Evolutionary conservation across 192 early-diverging fungal genomes (phyloP).

Genomic region (Coemansia sp.): DNA sequence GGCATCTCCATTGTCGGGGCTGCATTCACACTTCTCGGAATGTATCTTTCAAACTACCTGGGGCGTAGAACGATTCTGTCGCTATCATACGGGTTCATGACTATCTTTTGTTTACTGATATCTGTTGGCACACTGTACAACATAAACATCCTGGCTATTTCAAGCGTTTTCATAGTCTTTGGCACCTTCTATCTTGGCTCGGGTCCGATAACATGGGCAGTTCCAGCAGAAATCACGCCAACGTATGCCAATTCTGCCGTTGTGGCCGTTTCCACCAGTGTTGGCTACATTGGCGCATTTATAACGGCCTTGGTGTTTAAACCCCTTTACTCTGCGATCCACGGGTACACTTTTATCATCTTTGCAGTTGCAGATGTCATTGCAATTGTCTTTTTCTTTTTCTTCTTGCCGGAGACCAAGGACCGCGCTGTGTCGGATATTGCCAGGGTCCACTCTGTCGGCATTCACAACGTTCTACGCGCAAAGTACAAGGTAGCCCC

Average conservation of each 20-base stretch:
- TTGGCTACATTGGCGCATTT: conserved; percentile 64
- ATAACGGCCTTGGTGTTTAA: conserved; percentile 57
- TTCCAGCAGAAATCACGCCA: conserved; percentile 71
- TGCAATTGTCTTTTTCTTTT: conserved; percentile 58
- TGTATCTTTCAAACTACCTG: no score
- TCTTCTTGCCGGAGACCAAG: conserved; percentile 77
- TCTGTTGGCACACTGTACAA: conserved; percentile 57
- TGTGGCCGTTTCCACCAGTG: conserved; percentile 59
- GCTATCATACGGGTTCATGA: no score
- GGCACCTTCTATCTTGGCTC: conserved; percentile 68
- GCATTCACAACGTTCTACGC: conserved; percentile 36
- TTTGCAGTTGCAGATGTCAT: conserved; percentile 62
- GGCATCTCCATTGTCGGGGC: no score
- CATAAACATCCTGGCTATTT: conserved; percentile 52
- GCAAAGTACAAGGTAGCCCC: conserved; percentile 7
- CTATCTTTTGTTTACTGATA: conserved; percentile 45
- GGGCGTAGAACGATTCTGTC: no score
- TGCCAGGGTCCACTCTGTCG: conserved; percentile 32
- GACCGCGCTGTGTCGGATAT: conserved; percentile 63
- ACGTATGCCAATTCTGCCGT: conserved; percentile 67
- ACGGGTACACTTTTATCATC: conserved; percentile 57
- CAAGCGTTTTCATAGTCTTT: conserved; percentile 67
- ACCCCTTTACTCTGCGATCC: conserved; percentile 34
- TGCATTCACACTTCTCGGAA: no score
- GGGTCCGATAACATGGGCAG: conserved; percentile 76